Conservation (phyloP, 2,329 filamentous ascomycete genomes). For the Diplodia intermedia region DNA sequence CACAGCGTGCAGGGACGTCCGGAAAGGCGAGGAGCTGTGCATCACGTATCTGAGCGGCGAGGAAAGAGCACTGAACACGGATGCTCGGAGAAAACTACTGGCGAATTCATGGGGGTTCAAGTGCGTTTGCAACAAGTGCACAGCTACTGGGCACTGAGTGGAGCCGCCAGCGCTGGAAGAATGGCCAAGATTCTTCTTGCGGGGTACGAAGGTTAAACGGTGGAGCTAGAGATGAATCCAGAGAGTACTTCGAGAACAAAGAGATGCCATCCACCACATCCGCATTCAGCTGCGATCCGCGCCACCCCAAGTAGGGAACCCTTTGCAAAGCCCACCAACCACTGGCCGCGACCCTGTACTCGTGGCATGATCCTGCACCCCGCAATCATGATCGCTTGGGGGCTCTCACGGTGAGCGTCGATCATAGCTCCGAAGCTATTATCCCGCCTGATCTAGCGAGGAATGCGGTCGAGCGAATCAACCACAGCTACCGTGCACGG, state of each 20-base stretch:
- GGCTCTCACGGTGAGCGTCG: neutral
- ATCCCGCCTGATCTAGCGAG: conserved; percentile 12
- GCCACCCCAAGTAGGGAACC: neutral
- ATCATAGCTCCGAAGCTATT: neutral
- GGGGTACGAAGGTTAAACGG: conserved; percentile 1
- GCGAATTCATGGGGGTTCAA: conserved; percentile 55
- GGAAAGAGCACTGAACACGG: conserved; percentile 49
- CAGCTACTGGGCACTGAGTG: conserved; percentile 20
- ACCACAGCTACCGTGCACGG: neutral
- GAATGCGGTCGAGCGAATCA: conserved; percentile 24
- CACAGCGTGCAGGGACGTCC: conserved; percentile 45
- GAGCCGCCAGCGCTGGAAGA: neutral
- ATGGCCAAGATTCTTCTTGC: neutral
- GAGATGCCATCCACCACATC: neutral
- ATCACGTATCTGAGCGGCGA: conserved; percentile 59
- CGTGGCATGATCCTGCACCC: neutral
- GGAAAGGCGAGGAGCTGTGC: conserved; percentile 52
- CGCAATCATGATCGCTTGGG: neutral
- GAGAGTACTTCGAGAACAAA: neutral
- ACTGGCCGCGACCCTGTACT: neutral
- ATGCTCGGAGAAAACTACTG: conserved; percentile 48
- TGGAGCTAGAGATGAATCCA: conserved; percentile 26
- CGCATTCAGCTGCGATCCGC: neutral
- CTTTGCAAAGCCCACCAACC: neutral
- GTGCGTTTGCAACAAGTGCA: conserved; percentile 53